Percentiles rank a stretch among this genome's conserved stretches.
phyloP scores from a whole-genome alignment of 352 stramenopile species.

The Globisporangium splendens region DNA sequence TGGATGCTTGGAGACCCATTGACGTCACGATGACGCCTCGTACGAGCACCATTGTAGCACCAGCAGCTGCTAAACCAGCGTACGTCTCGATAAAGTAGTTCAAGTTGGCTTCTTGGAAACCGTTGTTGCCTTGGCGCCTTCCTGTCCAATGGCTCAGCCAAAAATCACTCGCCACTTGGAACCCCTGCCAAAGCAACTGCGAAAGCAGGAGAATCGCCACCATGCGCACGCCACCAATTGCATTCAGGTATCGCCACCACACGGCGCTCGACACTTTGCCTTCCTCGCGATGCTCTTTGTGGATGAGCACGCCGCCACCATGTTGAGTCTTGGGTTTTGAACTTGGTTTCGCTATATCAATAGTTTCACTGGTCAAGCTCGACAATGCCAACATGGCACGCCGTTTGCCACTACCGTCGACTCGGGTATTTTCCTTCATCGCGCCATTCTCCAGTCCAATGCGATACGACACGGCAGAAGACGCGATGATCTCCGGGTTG shows the following conservation, averaged over 20 bases:
- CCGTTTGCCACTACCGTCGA: too few relatives aligned
- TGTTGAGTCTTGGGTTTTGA: neutral
- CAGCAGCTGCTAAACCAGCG: constrained; percentile 12
- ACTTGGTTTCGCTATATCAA: neutral
- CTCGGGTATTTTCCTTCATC: too few relatives aligned
- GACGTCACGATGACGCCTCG: constrained; percentile 20
- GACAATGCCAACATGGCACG: too few relatives aligned
- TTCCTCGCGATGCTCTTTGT: constrained; percentile 5
- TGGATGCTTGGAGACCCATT: constrained; percentile 24
- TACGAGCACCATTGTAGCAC: constrained; percentile 26
- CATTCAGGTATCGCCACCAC: constrained; percentile 11
- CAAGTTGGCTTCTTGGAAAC: constrained; percentile 32
- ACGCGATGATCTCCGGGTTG: constrained; percentile 10
- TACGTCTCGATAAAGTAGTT: constrained; percentile 18
- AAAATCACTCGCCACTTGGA: constrained; percentile 60
- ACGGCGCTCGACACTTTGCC: constrained; percentile 11
- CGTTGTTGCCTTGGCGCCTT: constrained; percentile 40
- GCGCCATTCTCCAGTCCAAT: too few relatives aligned
- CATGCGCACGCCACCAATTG: constrained; percentile 3
- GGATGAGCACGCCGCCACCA: constrained; percentile 3
- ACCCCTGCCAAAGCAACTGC: too few relatives aligned
- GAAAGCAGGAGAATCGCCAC: neutral
- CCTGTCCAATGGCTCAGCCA: constrained; percentile 82
- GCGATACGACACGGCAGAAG: too few relatives aligned
- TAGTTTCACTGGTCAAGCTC: too few relatives aligned